Evolutionary conservation across 371 early-diverging fungal genomes (phyloP), one percentile per base, ranked within the genome.

Genomic region (Mortierella sp.): DNA sequence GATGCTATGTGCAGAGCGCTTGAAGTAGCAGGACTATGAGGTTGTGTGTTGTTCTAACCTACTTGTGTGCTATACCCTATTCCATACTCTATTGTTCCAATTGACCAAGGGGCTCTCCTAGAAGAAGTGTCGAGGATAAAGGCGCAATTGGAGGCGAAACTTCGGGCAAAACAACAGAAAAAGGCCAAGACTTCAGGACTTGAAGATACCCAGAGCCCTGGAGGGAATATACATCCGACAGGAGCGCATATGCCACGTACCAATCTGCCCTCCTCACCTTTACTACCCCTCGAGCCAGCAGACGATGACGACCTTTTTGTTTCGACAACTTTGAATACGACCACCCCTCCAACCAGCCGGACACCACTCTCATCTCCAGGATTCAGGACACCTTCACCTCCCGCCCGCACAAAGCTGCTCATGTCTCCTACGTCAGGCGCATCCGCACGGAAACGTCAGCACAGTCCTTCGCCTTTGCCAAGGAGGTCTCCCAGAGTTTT

Each of bases 371-470:
- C 80, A 5, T 82, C 79, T 11, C 79, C 82, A 14, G 82, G 79
- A 69, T 76, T 83, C 54, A 71, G 77, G 72, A 81, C 86, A 46
- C 86, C 86, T 24, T 86, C 86, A 0, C 86, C 86, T 9, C 86
- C 82, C 31, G 34, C 76, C 3, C 81, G 79, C n/a, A 71, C 81
- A 48, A 75, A 77, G 10, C 69, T 69, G 37, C 61, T 81, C 70
- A 81, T 76, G 79, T 86, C 86, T 2, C 86, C 86, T 2, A 70
- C 86, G 8, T 86, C 86, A 19, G 82, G 82, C 3, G 72, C 81
- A 13, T 75, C 75, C 0, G 71, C 79, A 24, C 81, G 79, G 57
- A 86, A 81, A 54, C 78, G 86, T 37, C 86, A 86, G 40, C 86
- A 86, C 44, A 81, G 82, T 13, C 86, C 86, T 1, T 86, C 86